Percentiles rank a stretch among this genome's conserved stretches.
Conservation (phyloP, 176 grass and related monocot genomes). For the Cenchrus purpureus region DNA sequence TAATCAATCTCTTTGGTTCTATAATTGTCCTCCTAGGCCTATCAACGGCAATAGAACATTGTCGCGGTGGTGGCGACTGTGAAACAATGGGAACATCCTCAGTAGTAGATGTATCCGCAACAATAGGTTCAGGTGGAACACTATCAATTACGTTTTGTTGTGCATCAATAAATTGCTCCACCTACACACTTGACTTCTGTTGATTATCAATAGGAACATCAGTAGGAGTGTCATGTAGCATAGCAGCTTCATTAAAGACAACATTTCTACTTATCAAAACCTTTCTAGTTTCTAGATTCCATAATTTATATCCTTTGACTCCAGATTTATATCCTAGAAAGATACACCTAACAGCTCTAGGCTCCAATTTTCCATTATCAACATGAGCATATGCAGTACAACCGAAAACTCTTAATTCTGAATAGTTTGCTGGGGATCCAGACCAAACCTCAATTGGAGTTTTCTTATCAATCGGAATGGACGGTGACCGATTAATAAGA, state of each 20-base stretch:
- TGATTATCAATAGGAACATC: background rate
- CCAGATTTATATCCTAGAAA: conserved; percentile 32
- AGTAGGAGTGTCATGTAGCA: background rate
- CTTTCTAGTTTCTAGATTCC: background rate
- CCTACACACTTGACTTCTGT: background rate
- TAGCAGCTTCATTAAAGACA: background rate
- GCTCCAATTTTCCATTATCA: conserved; percentile 19
- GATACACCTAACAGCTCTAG: conserved; percentile 2
- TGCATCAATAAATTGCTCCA: background rate
- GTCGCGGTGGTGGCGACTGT: too few relatives aligned
- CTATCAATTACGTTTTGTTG: too few relatives aligned
- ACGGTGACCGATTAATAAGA: background rate
- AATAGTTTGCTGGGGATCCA: background rate
- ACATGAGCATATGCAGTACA: conserved; percentile 7
- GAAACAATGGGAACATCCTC: too few relatives aligned
- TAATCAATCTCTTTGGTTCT: too few relatives aligned
- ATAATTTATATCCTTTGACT: background rate
- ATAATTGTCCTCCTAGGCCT: too few relatives aligned
- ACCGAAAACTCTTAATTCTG: background rate
- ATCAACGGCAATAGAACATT: too few relatives aligned
- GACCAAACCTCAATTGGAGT: conserved; percentile 2
- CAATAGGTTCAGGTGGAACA: too few relatives aligned
- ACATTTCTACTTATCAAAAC: background rate
- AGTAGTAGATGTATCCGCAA: too few relatives aligned
- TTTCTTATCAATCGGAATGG: too few relatives aligned